A percentile compares a stretch with the other conserved stretches of the same genome.
Evolutionary conservation across 805 yeast genomes (phyloP).

Genomic region (Nakazawaea peltata): DNA sequence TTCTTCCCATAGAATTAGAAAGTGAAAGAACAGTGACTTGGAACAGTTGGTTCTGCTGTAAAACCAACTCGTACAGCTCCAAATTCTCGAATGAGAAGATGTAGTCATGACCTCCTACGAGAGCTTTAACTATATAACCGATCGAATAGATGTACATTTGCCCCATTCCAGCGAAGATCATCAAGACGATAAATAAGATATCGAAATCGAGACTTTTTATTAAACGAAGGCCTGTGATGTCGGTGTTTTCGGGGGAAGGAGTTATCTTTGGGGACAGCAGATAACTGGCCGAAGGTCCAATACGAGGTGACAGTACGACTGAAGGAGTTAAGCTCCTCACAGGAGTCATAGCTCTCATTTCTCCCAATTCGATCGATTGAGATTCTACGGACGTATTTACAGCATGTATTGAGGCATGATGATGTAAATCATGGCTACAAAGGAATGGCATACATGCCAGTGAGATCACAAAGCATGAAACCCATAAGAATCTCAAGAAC

Average conservation of each 20-base stretch:
- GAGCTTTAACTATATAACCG: slow-evolving; percentile 58
- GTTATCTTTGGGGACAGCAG: not conserved
- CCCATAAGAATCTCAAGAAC: slow-evolving; percentile 39
- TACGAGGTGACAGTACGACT: slow-evolving; percentile 2
- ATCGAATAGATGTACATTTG: slow-evolving; percentile 71
- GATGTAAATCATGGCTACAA: slow-evolving; percentile 29
- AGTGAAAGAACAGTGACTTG: slow-evolving; percentile 71
- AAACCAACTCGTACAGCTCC: slow-evolving; percentile 13
- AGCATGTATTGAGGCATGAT: slow-evolving; percentile 9
- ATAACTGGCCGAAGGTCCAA: not conserved
- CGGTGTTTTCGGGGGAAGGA: slow-evolving; percentile 1
- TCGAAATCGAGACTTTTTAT: slow-evolving; percentile 33
- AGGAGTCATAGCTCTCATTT: slow-evolving; percentile 5
- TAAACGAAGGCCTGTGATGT: slow-evolving; percentile 13
- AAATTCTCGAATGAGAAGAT: slow-evolving; percentile 9
- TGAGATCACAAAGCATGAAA: slow-evolving; percentile 32
- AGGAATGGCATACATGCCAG: slow-evolving; percentile 40
- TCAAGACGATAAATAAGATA: slow-evolving; percentile 39
- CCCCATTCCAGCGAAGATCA: slow-evolving; percentile 56
- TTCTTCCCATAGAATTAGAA: slow-evolving; percentile 59
- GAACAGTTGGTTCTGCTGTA: slow-evolving; percentile 52
- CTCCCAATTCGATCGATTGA: slow-evolving; percentile 8
- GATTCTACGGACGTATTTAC: slow-evolving; percentile 8
- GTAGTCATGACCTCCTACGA: slow-evolving; percentile 20
- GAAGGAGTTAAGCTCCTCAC: slow-evolving; percentile 5